Conservation (phyloP, 2,329 filamentous ascomycete species). For the Epichloe brachyelytri region DNA sequence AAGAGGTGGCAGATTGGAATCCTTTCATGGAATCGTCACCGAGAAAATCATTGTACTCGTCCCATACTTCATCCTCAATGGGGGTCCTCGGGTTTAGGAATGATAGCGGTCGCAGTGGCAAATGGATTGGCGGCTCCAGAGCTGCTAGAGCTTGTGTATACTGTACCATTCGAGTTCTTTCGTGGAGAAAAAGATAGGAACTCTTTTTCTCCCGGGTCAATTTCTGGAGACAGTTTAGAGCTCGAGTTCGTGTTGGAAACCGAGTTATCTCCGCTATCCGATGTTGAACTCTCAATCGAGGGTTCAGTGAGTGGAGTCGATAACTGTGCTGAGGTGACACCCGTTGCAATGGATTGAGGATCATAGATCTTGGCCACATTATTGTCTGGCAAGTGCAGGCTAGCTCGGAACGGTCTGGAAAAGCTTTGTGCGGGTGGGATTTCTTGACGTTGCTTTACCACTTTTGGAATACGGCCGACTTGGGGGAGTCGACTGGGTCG, state of each 20-base stretch:
- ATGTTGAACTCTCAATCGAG: slow-evolving; percentile 21
- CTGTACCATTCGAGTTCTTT: slow-evolving; percentile 54
- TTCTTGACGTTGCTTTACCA: slow-evolving; percentile 56
- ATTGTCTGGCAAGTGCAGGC: slow-evolving; percentile 24
- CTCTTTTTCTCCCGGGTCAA: slow-evolving; percentile 32
- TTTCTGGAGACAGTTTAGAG: slow-evolving; percentile 18
- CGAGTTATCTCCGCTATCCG: slow-evolving; percentile 18
- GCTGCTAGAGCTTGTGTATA: slow-evolving; percentile 44
- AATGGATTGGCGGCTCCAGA: slow-evolving; percentile 46
- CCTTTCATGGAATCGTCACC: slow-evolving; percentile 42
- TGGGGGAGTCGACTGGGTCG: slow-evolving; percentile 55
- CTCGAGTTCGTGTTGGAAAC: slow-evolving; percentile 19
- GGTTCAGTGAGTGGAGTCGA: slow-evolving; percentile 26
- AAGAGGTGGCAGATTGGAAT: slow-evolving; percentile 41
- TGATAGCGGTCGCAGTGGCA: slow-evolving; percentile 50
- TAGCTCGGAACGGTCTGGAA: slow-evolving; percentile 62
- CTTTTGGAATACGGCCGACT: slow-evolving; percentile 74
- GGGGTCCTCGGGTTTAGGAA: slow-evolving; percentile 50
- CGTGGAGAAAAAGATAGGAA: slow-evolving; percentile 64
- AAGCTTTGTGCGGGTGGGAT: slow-evolving; percentile 66
- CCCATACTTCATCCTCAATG: slow-evolving; percentile 81
- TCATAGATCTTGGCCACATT: slow-evolving; percentile 19
- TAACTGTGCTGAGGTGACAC: slow-evolving; percentile 30
- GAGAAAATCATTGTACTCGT: slow-evolving; percentile 83
- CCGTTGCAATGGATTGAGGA: slow-evolving; percentile 32